phyloP scores from a whole-genome alignment of 2,329 filamentous ascomycete genomes.

The Samsoniella hepiali region DNA sequence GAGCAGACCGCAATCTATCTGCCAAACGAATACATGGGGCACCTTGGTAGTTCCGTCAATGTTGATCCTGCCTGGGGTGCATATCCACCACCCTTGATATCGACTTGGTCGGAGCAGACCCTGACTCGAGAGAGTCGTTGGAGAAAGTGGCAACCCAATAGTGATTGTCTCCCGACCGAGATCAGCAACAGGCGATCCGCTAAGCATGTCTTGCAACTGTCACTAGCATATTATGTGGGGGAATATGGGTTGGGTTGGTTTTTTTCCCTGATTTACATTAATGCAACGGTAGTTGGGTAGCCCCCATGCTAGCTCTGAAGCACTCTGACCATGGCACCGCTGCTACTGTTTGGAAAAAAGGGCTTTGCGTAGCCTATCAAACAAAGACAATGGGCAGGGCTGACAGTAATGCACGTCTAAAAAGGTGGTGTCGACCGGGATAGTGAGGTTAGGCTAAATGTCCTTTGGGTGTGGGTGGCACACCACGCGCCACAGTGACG shows the following conservation, averaged over 20 bases:
- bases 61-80: background rate
- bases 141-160: background rate
- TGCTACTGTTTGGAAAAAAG: background rate
- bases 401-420: background rate
- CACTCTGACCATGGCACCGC: background rate
- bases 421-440: background rate
- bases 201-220: slow-evolving; percentile 2
- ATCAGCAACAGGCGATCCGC: slow-evolving; percentile 14
- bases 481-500: background rate
- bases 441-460: no score
- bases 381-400: background rate
- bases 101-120: background rate
- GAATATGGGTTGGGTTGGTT: background rate
- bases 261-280: background rate
- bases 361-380: background rate
- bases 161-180: background rate
- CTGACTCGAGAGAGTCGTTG: background rate
- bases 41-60: background rate
- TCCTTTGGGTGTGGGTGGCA: no score
- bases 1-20: background rate
- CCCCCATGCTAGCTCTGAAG: background rate
- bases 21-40: background rate
- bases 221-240: slow-evolving; percentile 9
- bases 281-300: slow-evolving; percentile 7
- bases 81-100: background rate